Base-by-base conservation (phyloP, 2,329 filamentous ascomycete species). In the Scytalidium sp. region DNA sequence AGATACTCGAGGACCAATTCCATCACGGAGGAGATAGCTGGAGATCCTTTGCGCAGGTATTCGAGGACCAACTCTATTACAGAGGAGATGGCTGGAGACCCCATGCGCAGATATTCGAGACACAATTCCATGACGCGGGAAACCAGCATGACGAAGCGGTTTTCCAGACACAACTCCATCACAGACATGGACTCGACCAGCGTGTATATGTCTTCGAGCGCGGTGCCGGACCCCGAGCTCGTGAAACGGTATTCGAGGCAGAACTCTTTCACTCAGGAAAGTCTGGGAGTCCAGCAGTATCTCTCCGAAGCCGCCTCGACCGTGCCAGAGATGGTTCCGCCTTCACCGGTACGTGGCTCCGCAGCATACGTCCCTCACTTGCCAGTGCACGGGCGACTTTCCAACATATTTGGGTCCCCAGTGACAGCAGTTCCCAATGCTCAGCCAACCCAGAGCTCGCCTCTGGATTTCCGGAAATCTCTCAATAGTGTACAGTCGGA, bases 31-130 rank as follows among this genome's bases (percentile, higher is more conserved):
- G 45, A 47, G 19, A 19, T 47, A 13, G 15, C 45, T 41, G 45
- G 19, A 4, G 45, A 47, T 13, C 50, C 51, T 22, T 29, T 54
- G 21, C 49, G 52, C 3, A 41, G 45, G 23, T 41, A 40, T 23
- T 45, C 43, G 25, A 10, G 43, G 19, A 32, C 17, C 43, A 45
- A 39, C 21, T 45, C 43, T 6, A 45, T 45, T n/a, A 45, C 43
- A 29, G 15, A n/a, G 5, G 43, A 45, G 15, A 9, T 45, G 11
- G 9, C 43, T 29, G 43, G 13, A 7, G 43, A 45, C 3, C n/a
- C n/a, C n/a, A n/a, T n/a, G n/a, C n/a, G n/a, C n/a, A n/a, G n/a
- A n/a, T n/a, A n/a, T 15, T 36, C 32, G 13, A 36, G 32, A 36
- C 32, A 36, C 17, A 36, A 36, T 36, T 36, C 32, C 4, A 15